Percentiles rank a stretch among this genome's conserved stretches.
These are phyloP conservation scores for Camellia sinensis DNA, from an alignment of 148 eudicot genomes.

Conservation along the genomic window DNA sequence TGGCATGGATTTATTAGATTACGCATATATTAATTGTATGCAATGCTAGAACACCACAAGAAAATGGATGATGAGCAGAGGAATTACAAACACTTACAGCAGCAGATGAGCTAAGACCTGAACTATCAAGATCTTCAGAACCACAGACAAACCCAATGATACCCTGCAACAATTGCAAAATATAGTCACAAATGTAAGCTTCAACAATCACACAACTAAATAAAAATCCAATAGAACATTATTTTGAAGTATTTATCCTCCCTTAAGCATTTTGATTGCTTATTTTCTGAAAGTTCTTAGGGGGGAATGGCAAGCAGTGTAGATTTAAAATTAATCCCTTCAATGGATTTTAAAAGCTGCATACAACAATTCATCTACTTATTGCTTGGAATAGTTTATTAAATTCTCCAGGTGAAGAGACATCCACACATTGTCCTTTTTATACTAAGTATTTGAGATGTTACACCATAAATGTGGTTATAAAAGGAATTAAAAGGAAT, in stretches of 20 bases:
- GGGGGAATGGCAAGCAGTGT: neutral
- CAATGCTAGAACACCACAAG: neutral
- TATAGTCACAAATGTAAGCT: neutral
- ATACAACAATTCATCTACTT: neutral
- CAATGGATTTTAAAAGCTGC: neutral
- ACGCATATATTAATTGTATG: neutral
- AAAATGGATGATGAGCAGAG: slow-evolving; percentile 11
- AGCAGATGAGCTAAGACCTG: slow-evolving; percentile 99
- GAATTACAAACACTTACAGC: slow-evolving; percentile 67
- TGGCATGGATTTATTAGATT: neutral
- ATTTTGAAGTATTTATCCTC: too few relatives aligned
- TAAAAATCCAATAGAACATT: neutral
- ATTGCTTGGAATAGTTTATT: neutral
- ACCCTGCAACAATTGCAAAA: slow-evolving; percentile 56
- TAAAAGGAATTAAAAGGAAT: neutral
- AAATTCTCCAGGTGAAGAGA: neutral
- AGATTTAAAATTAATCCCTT: neutral
- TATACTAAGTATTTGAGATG: neutral
- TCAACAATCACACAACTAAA: neutral
- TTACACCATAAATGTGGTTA: neutral
- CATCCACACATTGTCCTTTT: neutral
- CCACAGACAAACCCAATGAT: slow-evolving; percentile 74
- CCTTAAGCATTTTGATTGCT: neutral
- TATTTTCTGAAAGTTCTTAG: neutral
- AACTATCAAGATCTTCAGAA: slow-evolving; percentile 86